Base-by-base conservation (phyloP, 306 rosid genomes). In the Psophocarpus tetragonolobus region DNA sequence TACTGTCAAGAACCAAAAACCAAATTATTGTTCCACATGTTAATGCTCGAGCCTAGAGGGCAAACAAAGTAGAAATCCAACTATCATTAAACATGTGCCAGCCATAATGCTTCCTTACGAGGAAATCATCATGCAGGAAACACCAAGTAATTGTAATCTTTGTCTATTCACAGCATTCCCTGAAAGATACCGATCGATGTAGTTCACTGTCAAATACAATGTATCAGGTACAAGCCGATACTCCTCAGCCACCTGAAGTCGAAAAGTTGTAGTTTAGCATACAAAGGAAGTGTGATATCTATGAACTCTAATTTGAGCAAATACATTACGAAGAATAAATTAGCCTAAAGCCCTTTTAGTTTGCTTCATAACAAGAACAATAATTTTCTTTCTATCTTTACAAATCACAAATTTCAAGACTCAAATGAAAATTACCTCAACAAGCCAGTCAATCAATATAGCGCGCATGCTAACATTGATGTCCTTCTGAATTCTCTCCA, bases 111-210 rank as follows among this genome's bases (percentile, higher is more conserved):
- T 48, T 50, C 30, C 98, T 89, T 91, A 93, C 98, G 97, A 91
- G 75, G 98, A 94, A 85, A 93, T 88, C 98, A 93, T 93, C 98
- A 93, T 93, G 81, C 90, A 91, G 56, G 97, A 90, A 18, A 93
- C 93, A 53, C 98, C 98, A 3, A 93, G 93, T 83, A 91, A 84
- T 71, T 93, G 98, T 54, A 93, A 62, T 20, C 85, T 84, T 77
- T 91, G 93, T 38, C 98, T 83, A 73, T 87, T 89, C 97, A 93
- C 87, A n/a, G 76, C 73, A 71, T 93, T 93, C 47, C 97, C 97
- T 5, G 94, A 89, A 33, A 93, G 97, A 84, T 89, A 93, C 63
- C 97, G 70, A 75, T 93, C 98, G 35, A 91, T 78, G 88, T 91
- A 93, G 81, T 93, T 93, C 80, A 93, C 89, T 0, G 97, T 89